Evolutionary conservation across 306 rosid species (phyloP), one percentile per base, ranked within the genome.

Genomic region (Sicyos baderoa): DNA sequence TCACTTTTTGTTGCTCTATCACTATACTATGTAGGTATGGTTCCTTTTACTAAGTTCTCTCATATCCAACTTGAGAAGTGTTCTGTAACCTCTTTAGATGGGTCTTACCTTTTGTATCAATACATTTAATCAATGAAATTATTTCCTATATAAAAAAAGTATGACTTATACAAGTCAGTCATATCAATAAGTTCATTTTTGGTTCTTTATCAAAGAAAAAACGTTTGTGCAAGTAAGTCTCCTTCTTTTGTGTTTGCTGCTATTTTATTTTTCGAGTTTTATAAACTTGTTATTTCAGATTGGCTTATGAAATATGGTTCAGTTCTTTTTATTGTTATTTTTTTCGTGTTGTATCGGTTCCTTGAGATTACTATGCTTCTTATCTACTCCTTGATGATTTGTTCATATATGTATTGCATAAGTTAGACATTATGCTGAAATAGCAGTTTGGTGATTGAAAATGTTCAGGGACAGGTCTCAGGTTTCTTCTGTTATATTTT

Each of bases 341-440:
- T 66, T 45, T 22, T 45, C 2, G 5, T 22, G 35, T 6, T 0
- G 18, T 64, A 19, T 63, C 8, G 0, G 68, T 44, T 64, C 37
- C 12, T 44, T 65, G 2, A 21, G 51, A 63, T 63, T 40, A 63
- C 16, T 17, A 21, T 7, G 5, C 32, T 19, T 64, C 18, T 45
- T 45, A 64, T 47, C n/a, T 8, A 21, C 72, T 27, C 14, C 3
- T 21, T 23, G 57, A 16, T 48, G 55, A 47, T 25, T 25, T 67
- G 15, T 22, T 67, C 42, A 32, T 32, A 4, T 67, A 66, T 48
- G 14, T 48, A 16, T 49, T 67, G 22, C 22, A 16, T 22, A 48
- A 47, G 71, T 47, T 21, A 21, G 71, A 21, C 55, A 70, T 70
- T 70, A 35, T 37, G 65, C 74, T 71, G 54, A 70, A 25, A 54